Evolutionary conservation across 768 basidiomycete species (phyloP).

Genomic region (Russula olivacea): DNA sequence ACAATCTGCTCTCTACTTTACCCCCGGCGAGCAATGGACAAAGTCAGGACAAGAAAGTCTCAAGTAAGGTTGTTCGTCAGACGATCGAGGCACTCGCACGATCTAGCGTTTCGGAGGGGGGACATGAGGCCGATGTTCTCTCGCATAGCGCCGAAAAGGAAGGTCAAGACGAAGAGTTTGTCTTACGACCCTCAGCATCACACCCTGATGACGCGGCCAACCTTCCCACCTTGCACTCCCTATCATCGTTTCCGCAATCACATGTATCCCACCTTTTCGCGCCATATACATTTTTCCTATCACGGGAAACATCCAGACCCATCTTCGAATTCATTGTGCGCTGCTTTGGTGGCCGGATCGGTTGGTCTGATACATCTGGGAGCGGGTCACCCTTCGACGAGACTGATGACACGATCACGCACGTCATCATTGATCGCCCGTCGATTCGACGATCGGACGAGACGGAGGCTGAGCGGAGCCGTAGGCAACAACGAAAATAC

Average conservation of each 20-base stretch:
- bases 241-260: conserved; percentile 55
- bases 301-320: conserved; percentile 83
- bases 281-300: conserved; percentile 87
- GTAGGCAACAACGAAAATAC: conserved; percentile 67
- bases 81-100: conserved; percentile 50
- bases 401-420: conserved; percentile 79
- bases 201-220: conserved; percentile 40
- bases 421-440: conserved; percentile 92
- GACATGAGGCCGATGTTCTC: conserved; percentile 29
- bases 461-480: conserved; percentile 52
- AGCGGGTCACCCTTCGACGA: conserved; percentile 76
- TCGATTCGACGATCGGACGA: conserved; percentile 44
- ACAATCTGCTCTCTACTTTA: conserved; percentile 25
- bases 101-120: conserved; percentile 31
- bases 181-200: conserved; percentile 51
- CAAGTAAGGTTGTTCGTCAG: conserved; percentile 56
- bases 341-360: conserved; percentile 86
- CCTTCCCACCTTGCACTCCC: conserved; percentile 63
- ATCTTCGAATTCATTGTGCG: conserved; percentile 94
- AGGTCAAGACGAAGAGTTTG: conserved; percentile 57
- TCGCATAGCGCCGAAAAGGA: conserved; percentile 29
- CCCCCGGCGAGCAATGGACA: conserved; percentile 30
- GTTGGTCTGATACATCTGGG: conserved; percentile 82
- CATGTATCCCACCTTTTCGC: conserved; percentile 64
- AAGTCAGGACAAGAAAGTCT: conserved; percentile 40